These are phyloP conservation scores for Spizellomyces sp. DNA, from an alignment of 192 early-diverging fungal genomes.

Conservation along the genomic window DNA sequence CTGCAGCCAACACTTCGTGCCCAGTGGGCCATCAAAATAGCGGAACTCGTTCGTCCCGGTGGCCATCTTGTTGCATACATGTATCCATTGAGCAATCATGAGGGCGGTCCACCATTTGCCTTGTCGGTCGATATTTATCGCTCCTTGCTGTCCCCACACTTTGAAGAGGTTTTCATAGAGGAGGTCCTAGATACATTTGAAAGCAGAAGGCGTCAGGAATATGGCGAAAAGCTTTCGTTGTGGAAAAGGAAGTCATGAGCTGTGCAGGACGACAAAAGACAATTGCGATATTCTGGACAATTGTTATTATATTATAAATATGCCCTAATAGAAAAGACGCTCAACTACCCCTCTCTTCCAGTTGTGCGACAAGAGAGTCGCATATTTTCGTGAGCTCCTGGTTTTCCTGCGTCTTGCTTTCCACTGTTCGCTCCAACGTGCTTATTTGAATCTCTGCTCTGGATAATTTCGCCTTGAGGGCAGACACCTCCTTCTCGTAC, in stretches of 20 bases:
- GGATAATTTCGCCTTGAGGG: constrained; percentile 33
- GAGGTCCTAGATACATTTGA: constrained; percentile 12
- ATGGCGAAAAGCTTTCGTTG: constrained; percentile 14
- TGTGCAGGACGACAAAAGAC: not conserved
- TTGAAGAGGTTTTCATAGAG: constrained; percentile 30
- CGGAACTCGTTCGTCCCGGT: constrained; percentile 63
- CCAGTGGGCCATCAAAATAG: constrained; percentile 67
- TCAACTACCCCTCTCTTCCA: constrained; percentile 12
- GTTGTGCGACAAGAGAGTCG: constrained; percentile 42
- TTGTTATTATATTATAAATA: not conserved
- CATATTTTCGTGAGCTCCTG: constrained; percentile 44
- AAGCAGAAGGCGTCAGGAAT: not conserved
- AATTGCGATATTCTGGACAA: not conserved
- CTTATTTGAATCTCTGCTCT: constrained; percentile 35
- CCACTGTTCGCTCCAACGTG: constrained; percentile 30
- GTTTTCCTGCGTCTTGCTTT: constrained; percentile 45
- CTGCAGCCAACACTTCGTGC: constrained; percentile 63
- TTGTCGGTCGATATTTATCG: constrained; percentile 66
- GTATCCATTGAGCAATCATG: constrained; percentile 68
- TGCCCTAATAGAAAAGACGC: not conserved
- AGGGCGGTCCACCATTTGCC: constrained; percentile 72
- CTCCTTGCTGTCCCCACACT: constrained; percentile 18
- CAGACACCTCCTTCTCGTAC: constrained; percentile 43
- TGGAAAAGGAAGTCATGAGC: constrained; percentile 13
- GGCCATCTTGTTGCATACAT: constrained; percentile 76